These are phyloP conservation scores for Prunus dulcis DNA, from an alignment of 306 rosid genomes.

Conservation along the genomic window DNA sequence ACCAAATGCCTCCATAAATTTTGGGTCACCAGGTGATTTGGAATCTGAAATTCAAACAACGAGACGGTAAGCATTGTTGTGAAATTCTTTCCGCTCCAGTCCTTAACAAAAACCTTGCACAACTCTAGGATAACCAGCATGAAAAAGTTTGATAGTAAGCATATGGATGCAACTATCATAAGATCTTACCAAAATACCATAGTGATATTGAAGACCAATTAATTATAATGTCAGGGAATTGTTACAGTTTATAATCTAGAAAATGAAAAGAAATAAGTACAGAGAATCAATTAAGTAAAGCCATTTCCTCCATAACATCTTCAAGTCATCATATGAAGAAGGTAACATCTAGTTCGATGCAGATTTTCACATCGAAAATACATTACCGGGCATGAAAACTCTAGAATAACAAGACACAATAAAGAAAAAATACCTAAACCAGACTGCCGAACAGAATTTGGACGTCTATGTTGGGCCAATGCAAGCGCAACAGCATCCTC, in stretches of 20 bases:
- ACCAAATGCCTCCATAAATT: slow-evolving; percentile 86
- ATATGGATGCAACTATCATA: background rate
- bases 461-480: slow-evolving; percentile 66
- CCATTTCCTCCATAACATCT: background rate
- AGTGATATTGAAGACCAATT: background rate
- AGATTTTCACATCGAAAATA: background rate
- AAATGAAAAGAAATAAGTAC: background rate
- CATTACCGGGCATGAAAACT: background rate
- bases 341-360: background rate
- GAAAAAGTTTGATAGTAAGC: background rate
- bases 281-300: background rate
- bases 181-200: background rate
- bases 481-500: slow-evolving; percentile 94
- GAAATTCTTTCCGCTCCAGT: slow-evolving; percentile 8
- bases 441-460: slow-evolving; percentile 61
- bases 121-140: background rate
- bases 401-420: background rate
- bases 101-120: background rate
- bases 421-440: slow-evolving; percentile 42
- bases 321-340: background rate
- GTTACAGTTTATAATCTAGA: background rate
- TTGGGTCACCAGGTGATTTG: slow-evolving; percentile 66
- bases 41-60: slow-evolving; percentile 66
- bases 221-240: background rate
- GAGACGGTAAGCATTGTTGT: slow-evolving; percentile 15